These are phyloP conservation scores for Aspergillus olivimuriae DNA, from an alignment of 495 filamentous ascomycete genomes.

Conservation along the genomic window DNA sequence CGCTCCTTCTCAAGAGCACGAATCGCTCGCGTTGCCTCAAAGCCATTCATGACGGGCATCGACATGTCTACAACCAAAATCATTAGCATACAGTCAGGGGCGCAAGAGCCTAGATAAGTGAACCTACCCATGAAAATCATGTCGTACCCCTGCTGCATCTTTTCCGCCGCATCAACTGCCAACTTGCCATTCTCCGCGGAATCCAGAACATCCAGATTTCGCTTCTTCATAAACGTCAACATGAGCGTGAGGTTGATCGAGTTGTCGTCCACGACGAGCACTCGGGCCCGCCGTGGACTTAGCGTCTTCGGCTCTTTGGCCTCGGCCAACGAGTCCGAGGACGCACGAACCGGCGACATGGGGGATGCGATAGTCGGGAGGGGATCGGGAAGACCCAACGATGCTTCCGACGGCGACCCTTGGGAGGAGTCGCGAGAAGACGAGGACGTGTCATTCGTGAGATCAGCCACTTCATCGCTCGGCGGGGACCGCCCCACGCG, in stretches of 20 bases:
- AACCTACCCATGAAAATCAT: slow-evolving; percentile 51
- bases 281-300: slow-evolving; percentile 12
- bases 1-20: slow-evolving; percentile 51
- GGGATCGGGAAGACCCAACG: background rate
- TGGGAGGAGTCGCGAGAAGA: slow-evolving; percentile 7
- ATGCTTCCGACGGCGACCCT: slow-evolving; percentile 8
- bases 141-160: slow-evolving; percentile 37
- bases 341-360: background rate
- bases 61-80: slow-evolving; percentile 47
- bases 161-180: slow-evolving; percentile 45
- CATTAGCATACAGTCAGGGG: background rate
- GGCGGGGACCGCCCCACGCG: no score
- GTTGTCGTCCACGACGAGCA: slow-evolving; percentile 72
- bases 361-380: slow-evolving; percentile 4
- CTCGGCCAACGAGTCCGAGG: slow-evolving; percentile 8
- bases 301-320: background rate
- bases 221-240: slow-evolving; percentile 52
- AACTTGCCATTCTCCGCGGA: slow-evolving; percentile 47
- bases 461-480: slow-evolving; percentile 7
- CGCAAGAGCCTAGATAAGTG: background rate
- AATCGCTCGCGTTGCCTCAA: slow-evolving; percentile 65
- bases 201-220: slow-evolving; percentile 31
- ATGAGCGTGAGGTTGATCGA: slow-evolving; percentile 68
- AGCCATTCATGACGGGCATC: slow-evolving; percentile 73
- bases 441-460: slow-evolving; percentile 4